Base-by-base conservation (phyloP, 345 rosid species). In the Arabis hirsuta region DNA sequence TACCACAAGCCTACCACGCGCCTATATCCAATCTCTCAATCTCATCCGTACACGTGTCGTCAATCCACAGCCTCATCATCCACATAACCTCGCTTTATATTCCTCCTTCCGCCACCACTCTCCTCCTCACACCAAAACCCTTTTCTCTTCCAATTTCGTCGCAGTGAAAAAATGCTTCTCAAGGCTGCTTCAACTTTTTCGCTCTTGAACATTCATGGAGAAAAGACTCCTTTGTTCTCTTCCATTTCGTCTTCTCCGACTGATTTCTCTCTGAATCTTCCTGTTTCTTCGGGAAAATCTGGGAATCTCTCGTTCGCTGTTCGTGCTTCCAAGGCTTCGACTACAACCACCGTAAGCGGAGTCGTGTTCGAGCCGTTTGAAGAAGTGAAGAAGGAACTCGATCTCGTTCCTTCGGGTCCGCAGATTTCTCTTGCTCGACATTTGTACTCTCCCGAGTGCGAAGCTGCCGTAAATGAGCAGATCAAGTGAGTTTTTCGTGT, bases 381-480 rank as follows among this genome's bases (percentile, higher is more conserved):
- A 70, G 97, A 89, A 70, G 85, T 89, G 65, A 91, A 91, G 84
- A 84, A 81, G 65, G 90, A 86, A 9, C 82, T 72, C 52, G 83
- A 72, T 61, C 74, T 81, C n/a, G 87, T 91, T 51, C 90, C 94
- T 13, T 57, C 74, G 12, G 44, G 73, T 36, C 83, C 82, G 0
- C 83, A 84, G 5, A 56, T 51, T 27, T 88, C 94, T 8, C 88
- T 91, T 26, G 96, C 88, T 73, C 90, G 92, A 31, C 96, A 91
- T 22, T 27, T 48, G 62, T 89, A 75, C 63, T 66, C 65, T 5
- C 86, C 83, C 2, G 86, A 83, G 44, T 84, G 87, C 62, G 93
- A 87, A 78, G 82, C 90, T 9, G 92, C 90, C 42, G 70, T 91
- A 0, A 91, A 89, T 24, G 88, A 85, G 72, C 96, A 91, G 82